These are phyloP conservation scores for Jamesozyma rosinii DNA, from an alignment of 805 yeast genomes.

Conservation along the genomic window DNA sequence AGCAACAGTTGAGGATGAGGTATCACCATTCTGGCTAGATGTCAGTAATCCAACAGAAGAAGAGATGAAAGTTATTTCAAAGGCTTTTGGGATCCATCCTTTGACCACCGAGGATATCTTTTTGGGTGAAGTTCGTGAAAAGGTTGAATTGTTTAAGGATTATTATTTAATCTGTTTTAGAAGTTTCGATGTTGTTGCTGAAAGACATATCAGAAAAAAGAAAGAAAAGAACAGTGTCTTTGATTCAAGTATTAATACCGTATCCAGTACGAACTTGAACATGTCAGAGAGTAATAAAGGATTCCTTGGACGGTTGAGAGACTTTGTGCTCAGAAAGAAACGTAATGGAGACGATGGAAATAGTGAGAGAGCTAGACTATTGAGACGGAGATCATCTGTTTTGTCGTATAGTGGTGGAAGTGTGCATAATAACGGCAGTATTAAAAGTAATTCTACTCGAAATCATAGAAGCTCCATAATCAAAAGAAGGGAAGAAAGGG, in stretches of 20 bases:
- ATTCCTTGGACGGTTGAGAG: background rate
- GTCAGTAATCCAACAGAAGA: slow-evolving; percentile 90
- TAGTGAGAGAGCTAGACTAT: background rate
- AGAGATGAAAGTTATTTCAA: slow-evolving; percentile 85
- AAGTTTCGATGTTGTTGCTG: slow-evolving; percentile 72
- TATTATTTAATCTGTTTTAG: slow-evolving; percentile 89
- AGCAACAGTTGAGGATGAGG: slow-evolving; percentile 25
- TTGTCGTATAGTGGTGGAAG: slow-evolving; percentile 1
- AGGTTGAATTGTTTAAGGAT: slow-evolving; percentile 83
- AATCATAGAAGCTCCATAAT: slow-evolving; percentile 17
- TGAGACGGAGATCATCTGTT: slow-evolving; percentile 8
- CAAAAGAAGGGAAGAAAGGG: slow-evolving; percentile 30
- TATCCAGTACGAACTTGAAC: slow-evolving; percentile 3
- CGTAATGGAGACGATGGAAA: slow-evolving; percentile 1
- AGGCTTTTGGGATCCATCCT: slow-evolving; percentile 92
- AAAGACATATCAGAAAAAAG: slow-evolving; percentile 46
- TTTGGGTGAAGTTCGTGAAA: slow-evolving; percentile 88
- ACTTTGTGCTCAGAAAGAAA: background rate
- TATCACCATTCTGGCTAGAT: slow-evolving; percentile 86
- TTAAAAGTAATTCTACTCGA: slow-evolving; percentile 6
- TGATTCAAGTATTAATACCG: slow-evolving; percentile 1
- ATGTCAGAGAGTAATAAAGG: slow-evolving; percentile 1
- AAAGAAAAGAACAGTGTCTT: slow-evolving; percentile 30
- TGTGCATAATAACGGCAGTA: slow-evolving; percentile 3
- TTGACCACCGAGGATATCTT: slow-evolving; percentile 92